Base-by-base conservation (phyloP, 306 rosid species). In the Casuarina cunninghamiana region DNA sequence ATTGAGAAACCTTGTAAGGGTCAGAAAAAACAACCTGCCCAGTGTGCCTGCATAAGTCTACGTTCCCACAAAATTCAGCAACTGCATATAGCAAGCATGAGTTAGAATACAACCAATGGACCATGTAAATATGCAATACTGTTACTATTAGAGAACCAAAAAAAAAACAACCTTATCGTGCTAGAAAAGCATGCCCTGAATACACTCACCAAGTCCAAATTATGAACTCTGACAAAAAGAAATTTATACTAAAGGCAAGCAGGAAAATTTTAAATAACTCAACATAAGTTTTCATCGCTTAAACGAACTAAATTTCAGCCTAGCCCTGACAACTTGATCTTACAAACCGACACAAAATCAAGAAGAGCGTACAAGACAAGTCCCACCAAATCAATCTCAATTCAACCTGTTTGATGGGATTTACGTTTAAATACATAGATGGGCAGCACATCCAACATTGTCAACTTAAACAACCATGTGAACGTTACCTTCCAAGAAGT, bases 11-110 rank as follows among this genome's bases (percentile, higher is more conserved):
- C 79, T 87, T 91, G 70, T 92, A 95, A 10, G 98, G 98, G 83
- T 95, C 97, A 78, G 98, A 91, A 75, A 95, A 92, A 78, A 95
- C 97, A 37, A 95, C 98, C 81, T 89, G 91, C 81, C 83, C 98
- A 19, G 98, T 95, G 75, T 76, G 98, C 85, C 97, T 87, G 81
- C 98, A 95, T 66, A 89, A 55, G 88, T 88, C 97, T 84, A 91
- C 93, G 37, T 95, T 95, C 79, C 96, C 97, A 71, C 98, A 92
- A 85, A 79, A 95, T 80, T 92, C 87, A 19, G 93, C 96, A 84
- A 92, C 97, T 92, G 93, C 89, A 87, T 65, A 79, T 78, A 79
- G 48, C 67, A 79, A 77, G 4, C 21, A 69, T 58, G 70, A 41
- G 50, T 66, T 17, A 66, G 50, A 6, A 48, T 66, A 66, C 6